These are phyloP conservation scores for Stygiomarasmius scandens DNA, from an alignment of 1,284 basidiomycete genomes.

Conservation along the genomic window DNA sequence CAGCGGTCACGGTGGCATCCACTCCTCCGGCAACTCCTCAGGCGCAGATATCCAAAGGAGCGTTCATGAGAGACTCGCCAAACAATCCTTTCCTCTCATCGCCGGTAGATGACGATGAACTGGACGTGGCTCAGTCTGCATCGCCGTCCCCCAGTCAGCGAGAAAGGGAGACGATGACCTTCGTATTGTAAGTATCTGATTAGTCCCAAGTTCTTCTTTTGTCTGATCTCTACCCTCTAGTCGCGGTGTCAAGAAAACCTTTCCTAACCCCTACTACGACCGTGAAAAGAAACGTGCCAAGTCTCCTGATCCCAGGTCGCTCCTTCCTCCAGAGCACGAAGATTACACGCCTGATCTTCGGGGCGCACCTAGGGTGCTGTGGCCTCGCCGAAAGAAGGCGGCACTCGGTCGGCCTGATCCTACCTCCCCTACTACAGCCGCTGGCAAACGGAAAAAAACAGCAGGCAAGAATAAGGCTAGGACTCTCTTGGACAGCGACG, in stretches of 20 bases:
- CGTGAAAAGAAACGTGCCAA: constrained; percentile 37
- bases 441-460: background rate
- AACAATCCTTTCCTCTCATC: constrained; percentile 47
- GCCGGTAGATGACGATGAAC: constrained; percentile 24
- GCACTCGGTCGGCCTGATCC: background rate
- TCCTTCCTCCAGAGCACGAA: constrained; percentile 50
- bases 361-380: constrained; percentile 10
- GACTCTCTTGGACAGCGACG: constrained; percentile 9
- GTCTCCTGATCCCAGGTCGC: constrained; percentile 43
- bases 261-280: constrained; percentile 55
- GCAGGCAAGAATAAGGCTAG: background rate
- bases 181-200: constrained; percentile 54
- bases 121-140: constrained; percentile 19
- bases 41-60: constrained; percentile 15
- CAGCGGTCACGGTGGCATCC: constrained; percentile 9
- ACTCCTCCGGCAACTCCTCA: constrained; percentile 35
- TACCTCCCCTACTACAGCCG: constrained; percentile 1
- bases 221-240: constrained; percentile 30
- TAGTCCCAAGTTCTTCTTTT: background rate
- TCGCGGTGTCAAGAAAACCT: constrained; percentile 53
- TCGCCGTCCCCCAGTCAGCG: constrained; percentile 15
- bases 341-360: constrained; percentile 52
- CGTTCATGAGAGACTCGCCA: constrained; percentile 38
- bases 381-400: constrained; percentile 12
- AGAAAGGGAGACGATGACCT: constrained; percentile 55